A percentile compares a stretch with the other conserved stretches of the same genome.
phyloP scores from a whole-genome alignment of 164 flowering plant genomes.

The Macadamia tetraphylla region DNA sequence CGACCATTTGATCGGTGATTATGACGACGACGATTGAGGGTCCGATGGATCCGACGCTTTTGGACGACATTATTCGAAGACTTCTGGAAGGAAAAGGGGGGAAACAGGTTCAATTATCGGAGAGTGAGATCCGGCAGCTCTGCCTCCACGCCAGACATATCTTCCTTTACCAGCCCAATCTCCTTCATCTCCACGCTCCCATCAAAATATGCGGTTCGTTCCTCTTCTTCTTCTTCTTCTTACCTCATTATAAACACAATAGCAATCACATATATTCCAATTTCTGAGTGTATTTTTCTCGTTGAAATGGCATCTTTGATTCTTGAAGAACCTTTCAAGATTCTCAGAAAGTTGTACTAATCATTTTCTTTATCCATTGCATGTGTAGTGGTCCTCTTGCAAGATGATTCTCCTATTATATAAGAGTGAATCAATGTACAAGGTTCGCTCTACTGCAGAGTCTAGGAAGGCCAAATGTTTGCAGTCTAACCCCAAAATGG shows the following conservation, averaged over 20 bases:
- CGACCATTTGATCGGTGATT: slow-evolving; percentile 29
- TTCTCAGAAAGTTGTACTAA: not conserved
- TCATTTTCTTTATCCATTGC: too few relatives aligned
- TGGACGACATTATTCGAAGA: slow-evolving; percentile 78
- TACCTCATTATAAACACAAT: not conserved
- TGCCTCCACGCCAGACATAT: slow-evolving; percentile 77
- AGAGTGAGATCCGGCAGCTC: slow-evolving; percentile 78
- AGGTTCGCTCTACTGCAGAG: too few relatives aligned
- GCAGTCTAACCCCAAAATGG: too few relatives aligned
- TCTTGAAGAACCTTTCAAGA: not conserved
- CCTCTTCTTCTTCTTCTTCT: slow-evolving; percentile 4
- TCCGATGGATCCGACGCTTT: slow-evolving; percentile 60
- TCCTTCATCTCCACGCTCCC: slow-evolving; percentile 62
- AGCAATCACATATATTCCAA: too few relatives aligned
- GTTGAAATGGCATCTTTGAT: too few relatives aligned
- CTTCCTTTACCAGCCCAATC: slow-evolving; percentile 69
- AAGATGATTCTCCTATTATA: too few relatives aligned
- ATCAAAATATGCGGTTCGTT: slow-evolving; percentile 63
- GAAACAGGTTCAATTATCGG: slow-evolving; percentile 77
- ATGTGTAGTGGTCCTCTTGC: too few relatives aligned
- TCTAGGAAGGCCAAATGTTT: too few relatives aligned
- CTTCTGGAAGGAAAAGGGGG: slow-evolving; percentile 74
- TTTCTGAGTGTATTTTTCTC: too few relatives aligned
- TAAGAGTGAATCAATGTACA: too few relatives aligned
- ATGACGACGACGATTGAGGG: slow-evolving; percentile 64